These are phyloP conservation scores for Begonia fuchsioides DNA, from an alignment of 306 rosid species.

Conservation along the genomic window DNA sequence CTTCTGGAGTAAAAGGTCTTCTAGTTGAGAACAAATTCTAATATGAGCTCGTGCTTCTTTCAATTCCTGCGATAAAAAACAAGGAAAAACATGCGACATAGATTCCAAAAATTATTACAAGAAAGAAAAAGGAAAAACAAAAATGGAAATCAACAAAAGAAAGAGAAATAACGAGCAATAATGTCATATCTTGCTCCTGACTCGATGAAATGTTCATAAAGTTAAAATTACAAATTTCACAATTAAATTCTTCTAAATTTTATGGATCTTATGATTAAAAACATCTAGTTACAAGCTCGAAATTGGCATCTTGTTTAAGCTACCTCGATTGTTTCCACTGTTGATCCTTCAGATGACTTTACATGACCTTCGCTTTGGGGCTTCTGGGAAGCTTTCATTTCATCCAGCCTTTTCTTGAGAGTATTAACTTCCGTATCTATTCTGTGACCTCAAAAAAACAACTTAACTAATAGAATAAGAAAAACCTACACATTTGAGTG, in stretches of 20 bases:
- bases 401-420: conserved; percentile 60
- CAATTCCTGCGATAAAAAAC: conserved; percentile 45
- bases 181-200: too few relatives aligned
- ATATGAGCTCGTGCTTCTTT: conserved; percentile 67
- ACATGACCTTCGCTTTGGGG: conserved; percentile 29
- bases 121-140: too few relatives aligned
- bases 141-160: too few relatives aligned
- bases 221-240: too few relatives aligned
- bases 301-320: background rate
- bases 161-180: too few relatives aligned
- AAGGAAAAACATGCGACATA: too few relatives aligned
- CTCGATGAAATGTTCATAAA: too few relatives aligned
- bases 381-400: conserved; percentile 31
- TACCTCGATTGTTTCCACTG: conserved; percentile 60
- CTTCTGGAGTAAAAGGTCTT: conserved; percentile 73
- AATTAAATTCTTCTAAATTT: too few relatives aligned
- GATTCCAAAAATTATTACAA: too few relatives aligned
- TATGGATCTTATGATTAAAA: too few relatives aligned
- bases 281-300: too few relatives aligned
- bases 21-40: conserved; percentile 77
- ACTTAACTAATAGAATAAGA: conserved; percentile 8
- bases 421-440: conserved; percentile 55
- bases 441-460: conserved; percentile 37
- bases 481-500: background rate
- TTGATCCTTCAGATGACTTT: conserved; percentile 41